Percentiles rank a stretch among this genome's conserved stretches.
These are phyloP conservation scores for Aaosphaeria arxii DNA, from an alignment of 2,329 filamentous ascomycete genomes.

Conservation along the genomic window DNA sequence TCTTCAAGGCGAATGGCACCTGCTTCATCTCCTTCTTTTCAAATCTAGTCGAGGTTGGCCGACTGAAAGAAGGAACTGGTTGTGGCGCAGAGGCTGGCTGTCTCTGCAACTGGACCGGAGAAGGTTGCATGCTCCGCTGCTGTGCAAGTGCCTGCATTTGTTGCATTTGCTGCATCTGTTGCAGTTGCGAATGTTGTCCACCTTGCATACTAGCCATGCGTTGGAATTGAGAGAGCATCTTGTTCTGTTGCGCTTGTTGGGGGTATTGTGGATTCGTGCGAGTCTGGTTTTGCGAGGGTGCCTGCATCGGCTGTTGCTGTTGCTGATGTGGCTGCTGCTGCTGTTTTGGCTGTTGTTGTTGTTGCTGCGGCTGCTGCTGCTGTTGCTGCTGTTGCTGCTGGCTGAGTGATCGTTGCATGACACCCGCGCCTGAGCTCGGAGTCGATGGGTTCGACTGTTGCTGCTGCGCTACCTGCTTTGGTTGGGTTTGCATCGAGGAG, in stretches of 20 bases:
- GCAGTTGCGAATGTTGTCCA: conserved; percentile 10
- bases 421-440: conserved; percentile 3
- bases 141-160: conserved; percentile 29
- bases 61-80: conserved; percentile 3
- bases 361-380: neutral
- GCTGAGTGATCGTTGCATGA: conserved; percentile 1
- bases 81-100: conserved; percentile 5
- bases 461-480: conserved; percentile 1
- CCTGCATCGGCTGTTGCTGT: conserved; percentile 12
- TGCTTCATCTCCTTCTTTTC: conserved; percentile 33
- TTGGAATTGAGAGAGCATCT: conserved; percentile 26
- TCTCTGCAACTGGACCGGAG: conserved; percentile 24
- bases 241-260: conserved; percentile 22
- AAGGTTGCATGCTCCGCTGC: conserved; percentile 24
- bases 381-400: conserved; percentile 1
- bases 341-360: neutral
- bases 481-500: neutral
- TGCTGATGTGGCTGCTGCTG: conserved; percentile 16
- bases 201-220: conserved; percentile 16
- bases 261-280: conserved; percentile 14
- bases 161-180: conserved; percentile 19
- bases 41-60: conserved; percentile 12
- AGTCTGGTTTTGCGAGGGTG: conserved; percentile 8
- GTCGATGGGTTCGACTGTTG: conserved; percentile 18
- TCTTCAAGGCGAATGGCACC: conserved; percentile 51